These are phyloP conservation scores for Saccharomyces hybrid DNA, from an alignment of 1,139 yeast genomes.

Conservation along the genomic window DNA sequence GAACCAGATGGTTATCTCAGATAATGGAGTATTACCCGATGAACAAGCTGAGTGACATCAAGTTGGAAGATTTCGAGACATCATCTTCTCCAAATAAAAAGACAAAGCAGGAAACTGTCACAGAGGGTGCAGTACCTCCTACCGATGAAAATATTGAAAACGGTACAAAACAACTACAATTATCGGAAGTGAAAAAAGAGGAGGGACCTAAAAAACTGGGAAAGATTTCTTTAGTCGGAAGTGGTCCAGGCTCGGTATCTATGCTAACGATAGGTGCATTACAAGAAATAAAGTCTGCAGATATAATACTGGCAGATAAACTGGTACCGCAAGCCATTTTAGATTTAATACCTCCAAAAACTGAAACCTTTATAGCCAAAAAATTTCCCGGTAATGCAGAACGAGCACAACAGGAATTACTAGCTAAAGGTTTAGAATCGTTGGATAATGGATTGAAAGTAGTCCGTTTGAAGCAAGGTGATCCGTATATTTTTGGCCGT, in stretches of 20 bases:
- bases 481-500: conserved; percentile 93
- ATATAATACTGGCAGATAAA: conserved; percentile 81
- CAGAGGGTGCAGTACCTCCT: background rate
- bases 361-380: conserved; percentile 77
- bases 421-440: conserved; percentile 61
- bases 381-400: conserved; percentile 98
- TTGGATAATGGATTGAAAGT: conserved; percentile 63
- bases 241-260: conserved; percentile 90
- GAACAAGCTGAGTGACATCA: conserved; percentile 42
- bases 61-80: conserved; percentile 22
- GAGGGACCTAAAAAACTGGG: conserved; percentile 35
- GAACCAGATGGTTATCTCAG: conserved; percentile 83
- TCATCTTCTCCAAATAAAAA: conserved; percentile 3
- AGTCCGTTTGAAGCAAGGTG: conserved; percentile 91
- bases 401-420: conserved; percentile 78
- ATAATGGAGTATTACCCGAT: conserved; percentile 89
- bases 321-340: conserved; percentile 85
- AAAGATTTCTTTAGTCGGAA: conserved; percentile 70
- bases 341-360: conserved; percentile 66
- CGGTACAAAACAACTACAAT: background rate
- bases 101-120: background rate
- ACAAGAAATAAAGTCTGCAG: conserved; percentile 74
- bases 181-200: background rate
- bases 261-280: conserved; percentile 81
- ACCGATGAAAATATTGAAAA: background rate